Evolutionary conservation across 768 basidiomycete genomes (phyloP).

Genomic region (Cubamyces lactineus): DNA sequence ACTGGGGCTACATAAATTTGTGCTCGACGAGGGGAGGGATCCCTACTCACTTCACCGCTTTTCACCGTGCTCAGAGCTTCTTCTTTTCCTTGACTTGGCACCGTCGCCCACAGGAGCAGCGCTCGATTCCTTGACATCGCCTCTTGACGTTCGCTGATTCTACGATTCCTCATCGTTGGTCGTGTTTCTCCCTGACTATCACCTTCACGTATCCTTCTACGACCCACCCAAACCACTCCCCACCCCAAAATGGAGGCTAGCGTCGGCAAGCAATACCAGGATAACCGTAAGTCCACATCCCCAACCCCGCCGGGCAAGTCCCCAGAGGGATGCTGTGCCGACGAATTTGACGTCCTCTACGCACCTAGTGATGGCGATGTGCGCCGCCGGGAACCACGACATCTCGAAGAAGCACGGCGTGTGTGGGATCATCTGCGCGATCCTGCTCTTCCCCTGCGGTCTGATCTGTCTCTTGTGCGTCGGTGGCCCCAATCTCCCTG

Average conservation of each 20-base stretch:
- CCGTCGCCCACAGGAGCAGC: background rate
- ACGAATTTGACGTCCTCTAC: background rate
- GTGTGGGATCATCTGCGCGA: conserved; percentile 38
- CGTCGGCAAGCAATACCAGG: conserved; percentile 12
- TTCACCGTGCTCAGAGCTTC: too few species aligned
- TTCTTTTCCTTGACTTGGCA: background rate
- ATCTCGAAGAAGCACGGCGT: conserved; percentile 34
- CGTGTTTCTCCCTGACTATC: background rate
- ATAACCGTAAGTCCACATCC: conserved; percentile 6
- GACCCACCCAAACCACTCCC: background rate
- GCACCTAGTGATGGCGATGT: conserved; percentile 30
- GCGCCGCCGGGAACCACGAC: conserved; percentile 38
- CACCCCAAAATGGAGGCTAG: background rate
- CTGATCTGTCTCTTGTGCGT: conserved; percentile 28
- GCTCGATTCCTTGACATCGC: background rate
- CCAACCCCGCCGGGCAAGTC: too few species aligned
- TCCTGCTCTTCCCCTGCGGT: conserved; percentile 36
- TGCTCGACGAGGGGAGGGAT: background rate
- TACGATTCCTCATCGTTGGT: background rate
- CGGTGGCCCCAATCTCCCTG: background rate
- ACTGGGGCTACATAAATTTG: background rate
- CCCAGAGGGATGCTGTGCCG: background rate
- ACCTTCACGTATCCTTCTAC: background rate
- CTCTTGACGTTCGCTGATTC: too few species aligned
- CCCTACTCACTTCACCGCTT: conserved; percentile 6